Evolutionary conservation across 108 stramenopile genomes (phyloP).

Genomic region (Aurantiochytrium sp.): DNA sequence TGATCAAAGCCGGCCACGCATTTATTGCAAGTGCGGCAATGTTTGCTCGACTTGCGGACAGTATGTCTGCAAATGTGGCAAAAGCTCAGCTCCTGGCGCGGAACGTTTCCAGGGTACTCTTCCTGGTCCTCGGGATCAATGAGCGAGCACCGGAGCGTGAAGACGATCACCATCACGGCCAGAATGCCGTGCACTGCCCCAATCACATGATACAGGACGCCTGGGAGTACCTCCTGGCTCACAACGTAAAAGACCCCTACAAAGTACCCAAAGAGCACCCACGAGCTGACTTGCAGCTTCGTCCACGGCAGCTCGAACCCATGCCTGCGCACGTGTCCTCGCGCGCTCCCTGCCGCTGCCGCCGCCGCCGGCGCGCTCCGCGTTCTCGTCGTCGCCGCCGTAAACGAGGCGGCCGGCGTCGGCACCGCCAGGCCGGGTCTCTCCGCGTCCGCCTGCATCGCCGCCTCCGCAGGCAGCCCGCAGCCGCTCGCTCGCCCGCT

Average conservation of each 20-base stretch:
- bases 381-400: not conserved
- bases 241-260: not conserved
- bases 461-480: too few species aligned
- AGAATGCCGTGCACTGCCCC: not conserved
- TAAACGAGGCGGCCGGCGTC: not conserved
- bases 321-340: not conserved
- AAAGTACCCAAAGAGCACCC: not conserved
- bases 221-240: not conserved
- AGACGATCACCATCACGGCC: not conserved
- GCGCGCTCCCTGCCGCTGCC: not conserved
- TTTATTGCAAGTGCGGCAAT: conserved; percentile 89
- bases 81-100: conserved; percentile 44
- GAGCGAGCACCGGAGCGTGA: not conserved
- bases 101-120: not conserved
- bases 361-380: not conserved
- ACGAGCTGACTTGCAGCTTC: not conserved
- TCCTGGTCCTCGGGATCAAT: not conserved
- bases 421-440: not conserved
- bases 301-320: not conserved
- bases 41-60: conserved; percentile 66
- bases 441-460: not conserved
- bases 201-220: too few species aligned
- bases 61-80: conserved; percentile 75
- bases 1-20: conserved; percentile 85
- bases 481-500: too few species aligned